Evolutionary conservation across 2,329 filamentous ascomycete genomes (phyloP), one percentile per base, ranked within the genome.

Genomic region (Pseudopyrenochaeta lycopersici): DNA sequence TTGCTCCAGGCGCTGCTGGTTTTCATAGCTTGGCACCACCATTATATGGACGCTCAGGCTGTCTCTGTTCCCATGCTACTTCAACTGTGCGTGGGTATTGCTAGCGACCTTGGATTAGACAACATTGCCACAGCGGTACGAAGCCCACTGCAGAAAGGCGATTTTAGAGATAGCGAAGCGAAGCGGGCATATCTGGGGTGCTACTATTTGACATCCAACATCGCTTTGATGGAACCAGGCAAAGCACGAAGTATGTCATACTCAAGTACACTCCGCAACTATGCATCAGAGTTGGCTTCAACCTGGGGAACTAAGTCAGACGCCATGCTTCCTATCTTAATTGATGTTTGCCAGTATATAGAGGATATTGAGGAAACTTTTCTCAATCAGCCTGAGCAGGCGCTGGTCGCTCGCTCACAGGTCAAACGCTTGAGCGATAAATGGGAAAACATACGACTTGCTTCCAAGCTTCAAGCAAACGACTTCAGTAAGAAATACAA

Each of bases 21-120:
- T 11, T 75, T 74, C 43, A 70, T 74, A 45, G 72, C 72, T 3
- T 75, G 72, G 72, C 72, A 75, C 32, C 72, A 75, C 29, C 71
- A 71, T 43, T 75, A 74, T 36, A 74, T 73, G 70, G 70, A 75
- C 41, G 47, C 65, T 21, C 65, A 74, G 29, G 68, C 70, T 7
- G 62, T 73, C 27, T 73, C 72, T 1, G 65, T 74, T 30, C 65
- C 68, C 12, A 67, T 73, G 60, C 66, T 75, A 29, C 57, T 74
- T 6, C 72, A 74, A 39, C 56, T 75, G 5, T 73, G 68, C 42
- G 52, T 71, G 18, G 70, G 70, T 40, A 68, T 75, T 17, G 70
- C 70, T 29, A 58, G 62, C 30, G 72, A 73, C 44, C 51, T 75
- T 11, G 64, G 66, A 7, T 52, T 75, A 27, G 71, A 75, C 43